phyloP scores from a whole-genome alignment of 192 early-diverging fungal species.

The Paraglomus brasilianum region DNA sequence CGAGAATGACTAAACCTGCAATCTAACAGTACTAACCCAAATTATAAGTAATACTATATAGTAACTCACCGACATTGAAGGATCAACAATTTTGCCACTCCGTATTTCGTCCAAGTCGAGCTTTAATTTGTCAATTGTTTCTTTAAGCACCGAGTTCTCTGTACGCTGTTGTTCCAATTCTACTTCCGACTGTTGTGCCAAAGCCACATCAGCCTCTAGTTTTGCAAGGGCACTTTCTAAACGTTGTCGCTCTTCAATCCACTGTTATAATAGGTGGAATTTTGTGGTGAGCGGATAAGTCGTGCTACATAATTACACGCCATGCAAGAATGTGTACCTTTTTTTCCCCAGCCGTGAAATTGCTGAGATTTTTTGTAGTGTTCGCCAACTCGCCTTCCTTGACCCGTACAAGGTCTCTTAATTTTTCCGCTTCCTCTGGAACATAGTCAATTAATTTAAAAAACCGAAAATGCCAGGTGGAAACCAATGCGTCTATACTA shows the following conservation, averaged over 20 bases:
- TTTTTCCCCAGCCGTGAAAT: constrained; percentile 31
- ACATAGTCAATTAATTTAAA: background rate
- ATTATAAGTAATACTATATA: no score
- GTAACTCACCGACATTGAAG: no score
- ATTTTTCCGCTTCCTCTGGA: constrained; percentile 44
- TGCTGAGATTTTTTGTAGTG: constrained; percentile 34
- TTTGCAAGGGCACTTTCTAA: constrained; percentile 31
- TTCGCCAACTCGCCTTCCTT: constrained; percentile 41
- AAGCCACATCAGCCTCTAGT: constrained; percentile 34
- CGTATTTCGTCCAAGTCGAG: constrained; percentile 43
- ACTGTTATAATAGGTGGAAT: constrained; percentile 6
- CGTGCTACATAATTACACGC: no score
- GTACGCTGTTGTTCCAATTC: constrained; percentile 41
- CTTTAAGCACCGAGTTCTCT: constrained; percentile 41
- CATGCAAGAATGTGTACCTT: background rate
- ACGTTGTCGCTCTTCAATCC: constrained; percentile 41
- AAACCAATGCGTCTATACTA: constrained; percentile 11
- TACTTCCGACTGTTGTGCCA: constrained; percentile 36
- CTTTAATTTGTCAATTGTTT: constrained; percentile 43
- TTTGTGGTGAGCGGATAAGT: no score
- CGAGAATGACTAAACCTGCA: no score
- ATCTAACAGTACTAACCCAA: no score
- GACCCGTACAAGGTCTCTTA: constrained; percentile 37
- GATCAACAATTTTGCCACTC: constrained; percentile 8
- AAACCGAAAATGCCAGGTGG: background rate